Evolutionary conservation across 2,329 filamentous ascomycete species (phyloP), one percentile per base, ranked within the genome.

Genomic region (Chrysoporthe austroafricana): DNA sequence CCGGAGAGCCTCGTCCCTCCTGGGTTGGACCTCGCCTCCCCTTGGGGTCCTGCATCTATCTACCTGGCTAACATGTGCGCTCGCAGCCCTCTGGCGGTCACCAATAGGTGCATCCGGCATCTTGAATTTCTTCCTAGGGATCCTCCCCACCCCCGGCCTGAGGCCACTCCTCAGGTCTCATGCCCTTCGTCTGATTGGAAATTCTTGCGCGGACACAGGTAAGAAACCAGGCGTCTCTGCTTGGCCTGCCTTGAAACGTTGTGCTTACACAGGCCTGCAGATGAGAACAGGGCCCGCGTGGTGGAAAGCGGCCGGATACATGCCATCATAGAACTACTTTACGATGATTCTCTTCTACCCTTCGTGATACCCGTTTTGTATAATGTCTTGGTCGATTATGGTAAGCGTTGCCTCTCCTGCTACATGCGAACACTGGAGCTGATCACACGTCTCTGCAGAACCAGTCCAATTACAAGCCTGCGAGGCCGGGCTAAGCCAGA

Each of bases 331-430:
- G 71, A 76, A 2, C 79, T 86, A 46, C 76, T 90, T 9, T 71
- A 77, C 16, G 76, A 86, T 48, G 81, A 86, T 61, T 75, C 77
- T 0, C 71, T 89, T 21, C 76, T 88, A 8, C 76, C 80, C 0
- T 86, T 86, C 73, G 81, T 82, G 46, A 82, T 90, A 52, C 85
- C 87, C 0, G 88, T 90, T 8, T 76, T 90, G 4, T 88, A 85
- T 76, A 90, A 90, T 73, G 81, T 89, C 60, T 83, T 87, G 65
- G 82, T 90, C 16, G 88, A 90, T 73, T 90, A 88, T 73, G 86
- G 87, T 89, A 74, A 77, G 81, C 26, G 26, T 26, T 26, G 26
- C 26, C 26, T 26, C 26, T 26, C 26, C 26, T 26, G 26, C 26
- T 26, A 26, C 5, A 13, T 34, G 21, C 7, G 32, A 36, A 43